Evolutionary conservation across 2,329 filamentous ascomycete species (phyloP), one percentile per base, ranked within the genome.

Genomic region (Paracamarosporium sp.): DNA sequence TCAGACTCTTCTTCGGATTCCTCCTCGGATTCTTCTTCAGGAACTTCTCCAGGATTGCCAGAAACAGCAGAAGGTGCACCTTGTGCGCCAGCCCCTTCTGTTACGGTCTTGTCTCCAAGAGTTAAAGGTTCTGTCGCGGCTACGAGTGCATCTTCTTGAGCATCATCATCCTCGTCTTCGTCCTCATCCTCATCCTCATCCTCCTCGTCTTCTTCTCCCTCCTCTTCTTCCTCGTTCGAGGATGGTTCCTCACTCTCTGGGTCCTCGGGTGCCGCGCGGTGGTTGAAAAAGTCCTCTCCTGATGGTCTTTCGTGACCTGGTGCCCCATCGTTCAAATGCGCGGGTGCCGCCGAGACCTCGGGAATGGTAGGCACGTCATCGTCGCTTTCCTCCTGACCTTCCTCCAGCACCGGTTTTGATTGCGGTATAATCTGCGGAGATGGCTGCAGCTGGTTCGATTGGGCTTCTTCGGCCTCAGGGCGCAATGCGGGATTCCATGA

Each of bases 401-500:
- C 48, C 38, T 60, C 61, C 33, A 64, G 55, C 7, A 24, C 50
- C 9, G 56, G 54, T 40, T 46, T 57, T 40, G 59, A 56, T 44
- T 59, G 56, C 5, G 52, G 50, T 17, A 56, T 31, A 27, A 58
- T 54, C 36, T 62, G 50, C 30, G 53, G 52, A 31, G 56, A 59
- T 25, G 63, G 55, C 40, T 67, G 61, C 35, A 60, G 46, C 3
- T 50, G 56, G 13, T 64, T 60, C 25, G 64, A 52, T 31, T 61
- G 45, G 47, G 27, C 56, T 27, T 53, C 45, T 17, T 70, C 62
- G 46, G 59, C 64, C 55, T 85, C 79, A 35, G 80, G 79, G 67
- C 82, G 76, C 59, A 84, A 71, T 20, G 85, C 84, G 43, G 85
- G 84, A 76, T 87, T 83, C 85, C 85, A 86, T 20, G 80, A 80